Base-by-base conservation (phyloP, 306 rosid species). In the Fragaria iinumae region DNA sequence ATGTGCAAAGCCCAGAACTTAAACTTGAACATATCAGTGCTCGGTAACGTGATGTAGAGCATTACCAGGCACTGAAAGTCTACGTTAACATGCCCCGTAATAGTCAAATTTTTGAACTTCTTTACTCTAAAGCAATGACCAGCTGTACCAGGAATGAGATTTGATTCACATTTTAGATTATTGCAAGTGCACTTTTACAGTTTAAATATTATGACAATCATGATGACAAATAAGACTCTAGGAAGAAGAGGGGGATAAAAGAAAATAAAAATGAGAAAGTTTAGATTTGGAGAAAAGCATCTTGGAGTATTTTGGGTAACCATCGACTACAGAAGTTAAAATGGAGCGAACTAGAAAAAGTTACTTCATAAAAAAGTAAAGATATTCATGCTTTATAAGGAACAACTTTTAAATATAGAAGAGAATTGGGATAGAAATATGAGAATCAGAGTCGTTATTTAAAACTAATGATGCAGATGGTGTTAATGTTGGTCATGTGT, bases 11-110 rank as follows among this genome's bases (percentile, higher is more conserved):
- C 36, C 36, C 36, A 59, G 36, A 23, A 11, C 7, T 59, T 25
- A 59, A 59, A 25, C 20, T 12, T 25, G 66, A 25, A 23, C 36
- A 25, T 27, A 55, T 55, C 27, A 55, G 12, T 59, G 18, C 66
- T 59, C 8, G 17, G 29, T 20, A 8, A 55, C n/a, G 60, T 55
- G 20, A 6, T 53, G 60, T n/a, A 55, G 27, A 55, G 27, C 27
- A 20, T 55, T 55, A 55, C 62, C 62, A n/a, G 62, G 62, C 62
- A 21, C 21, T 56, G 62, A 56, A 56, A 56, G 62, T 56, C 62
- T 56, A 8, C 21, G 62, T 56, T 56, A 56, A n/a, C 29, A 56
- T 56, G 29, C 62, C 29, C 29, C 5, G 5, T 55, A 21, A 56
- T 55, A 55, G 62, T 21, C 29, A 21, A 56, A 21, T n/a, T 9